Base-by-base conservation (phyloP, 495 filamentous ascomycete genomes). In the Penicillium silybi region DNA sequence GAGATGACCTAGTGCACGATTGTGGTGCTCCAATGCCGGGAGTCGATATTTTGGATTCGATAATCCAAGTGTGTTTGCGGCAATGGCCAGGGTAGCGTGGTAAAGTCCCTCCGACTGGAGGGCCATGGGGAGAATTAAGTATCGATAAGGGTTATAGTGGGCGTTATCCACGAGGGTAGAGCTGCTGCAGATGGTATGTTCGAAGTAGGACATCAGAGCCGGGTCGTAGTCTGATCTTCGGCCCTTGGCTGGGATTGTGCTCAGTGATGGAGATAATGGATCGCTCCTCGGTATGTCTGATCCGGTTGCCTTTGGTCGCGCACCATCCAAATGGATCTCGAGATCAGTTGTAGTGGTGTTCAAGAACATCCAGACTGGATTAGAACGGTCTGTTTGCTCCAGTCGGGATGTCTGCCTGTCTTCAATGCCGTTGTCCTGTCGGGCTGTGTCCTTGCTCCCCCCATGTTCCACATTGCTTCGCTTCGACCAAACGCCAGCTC, bases 81-180 rank as follows among this genome's bases (percentile, higher is more conserved):
- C 49, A 19, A 63, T 52, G 18, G 63, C 59, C 15, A 65, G 41
- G 0, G 63, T 59, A 8, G 59, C 63, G 37, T 65, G 59, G 17
- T 63, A 65, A 7, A 63, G 48, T 1, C 59, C 56, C 44, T 65
- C 43, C 2, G 57, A 63, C 26, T 58, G 37, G 35, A 66, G 43
- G 4, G 63, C 54, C 60, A 66, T 66, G 10, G 60, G 63, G 4
- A 66, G 47, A 43, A 66, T 63, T 1, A 63, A 45, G 43, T 66
- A 59, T 43, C 57, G 60, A 51, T 66, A 63, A 9, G 63, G 60
- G 22, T 63, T 66, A 23, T 57, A 56, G 34, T 54, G 44, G 2
- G 54, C 57, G 35, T 63, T 60, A 34, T 63, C 60, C 35, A 63
- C 46, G 19, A 66, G 44, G 0, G 63, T 66, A 6, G 52, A 54